These are phyloP conservation scores for Pyracantha coccinea DNA, from an alignment of 331 rosid genomes.

Conservation along the genomic window DNA sequence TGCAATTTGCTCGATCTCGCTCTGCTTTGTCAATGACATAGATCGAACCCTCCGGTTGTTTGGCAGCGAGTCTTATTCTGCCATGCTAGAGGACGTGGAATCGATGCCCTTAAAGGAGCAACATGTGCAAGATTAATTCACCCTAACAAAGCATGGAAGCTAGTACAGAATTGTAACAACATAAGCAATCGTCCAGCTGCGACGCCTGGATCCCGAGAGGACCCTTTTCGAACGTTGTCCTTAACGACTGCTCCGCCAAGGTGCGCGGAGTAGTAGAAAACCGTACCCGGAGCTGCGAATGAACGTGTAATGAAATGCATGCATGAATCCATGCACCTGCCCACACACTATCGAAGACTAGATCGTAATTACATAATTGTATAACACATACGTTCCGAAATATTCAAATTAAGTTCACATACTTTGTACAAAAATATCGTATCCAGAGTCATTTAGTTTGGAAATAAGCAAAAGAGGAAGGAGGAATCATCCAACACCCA, in stretches of 20 bases:
- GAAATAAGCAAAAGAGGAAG: background rate
- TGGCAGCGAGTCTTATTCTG: constrained; percentile 60
- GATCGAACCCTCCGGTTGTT: constrained; percentile 60
- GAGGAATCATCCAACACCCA: background rate
- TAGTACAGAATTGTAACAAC: constrained; percentile 46
- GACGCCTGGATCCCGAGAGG: constrained; percentile 28
- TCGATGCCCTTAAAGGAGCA: constrained; percentile 44
- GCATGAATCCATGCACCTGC: no score
- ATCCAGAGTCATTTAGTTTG: background rate
- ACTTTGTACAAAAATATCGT: constrained; percentile 10
- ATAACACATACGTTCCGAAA: background rate
- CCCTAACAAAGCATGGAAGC: constrained; percentile 66
- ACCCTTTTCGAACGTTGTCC: constrained; percentile 40
- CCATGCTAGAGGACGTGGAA: constrained; percentile 51
- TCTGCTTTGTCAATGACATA: constrained; percentile 66
- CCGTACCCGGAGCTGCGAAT: constrained; percentile 46
- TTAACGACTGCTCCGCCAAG: constrained; percentile 52
- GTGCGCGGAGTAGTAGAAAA: constrained; percentile 39
- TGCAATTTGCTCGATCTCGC: background rate
- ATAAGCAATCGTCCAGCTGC: constrained; percentile 50
- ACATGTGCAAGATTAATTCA: constrained; percentile 7
- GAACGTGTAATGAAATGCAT: background rate
- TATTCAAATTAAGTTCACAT: background rate
- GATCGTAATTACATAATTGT: background rate
- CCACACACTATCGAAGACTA: background rate